Conservation (phyloP, 345 rosid species). For the Gossypium sturtianum region DNA sequence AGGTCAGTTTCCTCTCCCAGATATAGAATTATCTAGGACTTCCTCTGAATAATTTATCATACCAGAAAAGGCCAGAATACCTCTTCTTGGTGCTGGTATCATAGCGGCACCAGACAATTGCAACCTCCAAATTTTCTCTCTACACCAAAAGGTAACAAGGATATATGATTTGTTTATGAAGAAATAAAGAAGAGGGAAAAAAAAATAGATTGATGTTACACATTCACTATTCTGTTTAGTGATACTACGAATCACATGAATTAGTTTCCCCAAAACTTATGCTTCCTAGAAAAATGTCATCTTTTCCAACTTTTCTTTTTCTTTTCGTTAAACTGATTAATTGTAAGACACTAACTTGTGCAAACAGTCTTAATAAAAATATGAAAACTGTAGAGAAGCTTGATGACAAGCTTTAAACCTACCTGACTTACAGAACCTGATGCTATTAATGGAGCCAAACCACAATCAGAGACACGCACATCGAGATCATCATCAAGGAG, state of each 20-base stretch:
- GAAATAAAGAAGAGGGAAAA: background rate
- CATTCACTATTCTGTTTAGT: background rate
- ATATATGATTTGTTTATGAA: background rate
- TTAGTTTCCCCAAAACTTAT: background rate
- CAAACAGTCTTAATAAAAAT: background rate
- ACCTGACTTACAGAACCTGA: constrained; percentile 94
- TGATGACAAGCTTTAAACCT: constrained; percentile 15
- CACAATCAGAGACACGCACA: constrained; percentile 82
- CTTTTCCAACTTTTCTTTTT: background rate
- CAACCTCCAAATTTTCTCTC: background rate
- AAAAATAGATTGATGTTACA: background rate
- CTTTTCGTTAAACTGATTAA: background rate
- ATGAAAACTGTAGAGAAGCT: background rate
- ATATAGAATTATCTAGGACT: background rate
- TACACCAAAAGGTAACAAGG: background rate
- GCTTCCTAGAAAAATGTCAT: background rate
- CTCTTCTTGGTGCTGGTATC: background rate
- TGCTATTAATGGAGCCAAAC: constrained; percentile 78
- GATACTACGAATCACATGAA: background rate
- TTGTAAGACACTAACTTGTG: background rate
- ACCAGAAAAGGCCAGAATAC: background rate
- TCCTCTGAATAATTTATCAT: background rate
- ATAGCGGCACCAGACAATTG: background rate
- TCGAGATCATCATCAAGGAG: constrained; percentile 83
- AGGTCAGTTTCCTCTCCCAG: background rate